Conservation (phyloP, 2,329 filamentous ascomycete species). For the Pyrenochaeta sp. region DNA sequence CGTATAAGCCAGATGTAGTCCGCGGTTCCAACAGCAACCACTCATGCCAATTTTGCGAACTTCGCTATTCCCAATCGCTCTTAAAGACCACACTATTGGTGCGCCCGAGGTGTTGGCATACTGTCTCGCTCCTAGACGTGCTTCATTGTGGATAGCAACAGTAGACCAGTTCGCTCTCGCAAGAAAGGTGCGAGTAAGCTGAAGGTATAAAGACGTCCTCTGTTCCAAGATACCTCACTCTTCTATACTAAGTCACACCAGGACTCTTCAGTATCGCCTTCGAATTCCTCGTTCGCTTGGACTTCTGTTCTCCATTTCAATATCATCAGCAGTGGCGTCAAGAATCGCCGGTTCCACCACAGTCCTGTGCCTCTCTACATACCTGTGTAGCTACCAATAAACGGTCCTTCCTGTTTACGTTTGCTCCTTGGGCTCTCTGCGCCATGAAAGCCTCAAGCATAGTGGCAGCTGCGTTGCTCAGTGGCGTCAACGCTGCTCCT, state of each 20-base stretch:
- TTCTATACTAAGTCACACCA: slow-evolving; percentile 1
- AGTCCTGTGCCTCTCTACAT: too few relatives aligned
- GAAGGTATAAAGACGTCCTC: slow-evolving; percentile 1
- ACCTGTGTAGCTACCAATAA: background rate
- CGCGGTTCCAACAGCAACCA: background rate
- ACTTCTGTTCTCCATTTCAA: slow-evolving; percentile 22
- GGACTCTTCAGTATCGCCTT: background rate
- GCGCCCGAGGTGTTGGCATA: background rate
- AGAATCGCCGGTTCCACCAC: too few relatives aligned
- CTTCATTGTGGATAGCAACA: too few relatives aligned
- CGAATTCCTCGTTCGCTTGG: slow-evolving; percentile 12
- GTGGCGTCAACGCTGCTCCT: slow-evolving; percentile 23
- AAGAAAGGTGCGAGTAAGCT: too few relatives aligned
- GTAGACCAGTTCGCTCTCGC: too few relatives aligned
- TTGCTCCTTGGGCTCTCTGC: background rate
- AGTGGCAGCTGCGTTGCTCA: slow-evolving; percentile 19
- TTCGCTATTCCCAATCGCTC: background rate
- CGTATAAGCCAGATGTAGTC: background rate
- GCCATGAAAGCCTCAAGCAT: slow-evolving; percentile 29
- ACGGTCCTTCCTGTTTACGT: slow-evolving; percentile 2
- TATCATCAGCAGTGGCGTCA: slow-evolving; percentile 10
- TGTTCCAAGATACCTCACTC: background rate
- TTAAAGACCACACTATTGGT: slow-evolving; percentile 1
- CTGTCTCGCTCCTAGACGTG: too few relatives aligned
- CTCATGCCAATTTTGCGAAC: background rate